phyloP scores from a whole-genome alignment of 495 filamentous ascomycete species.

The Thermothielavioides terrestris region DNA sequence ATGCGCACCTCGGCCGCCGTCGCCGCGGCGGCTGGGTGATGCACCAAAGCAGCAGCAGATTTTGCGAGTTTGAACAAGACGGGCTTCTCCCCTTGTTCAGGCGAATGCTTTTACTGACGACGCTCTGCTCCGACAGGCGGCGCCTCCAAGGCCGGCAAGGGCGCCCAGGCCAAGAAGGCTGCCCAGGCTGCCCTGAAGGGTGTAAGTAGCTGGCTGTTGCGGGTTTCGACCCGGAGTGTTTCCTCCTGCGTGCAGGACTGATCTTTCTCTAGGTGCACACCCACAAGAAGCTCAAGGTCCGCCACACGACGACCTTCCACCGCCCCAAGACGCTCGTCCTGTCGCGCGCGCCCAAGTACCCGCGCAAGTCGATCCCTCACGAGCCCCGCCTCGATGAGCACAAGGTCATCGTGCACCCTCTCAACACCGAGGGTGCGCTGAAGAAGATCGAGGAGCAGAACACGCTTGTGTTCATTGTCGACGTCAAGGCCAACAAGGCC shows the following conservation, averaged over 20 bases:
- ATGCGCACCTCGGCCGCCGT: conserved; percentile 25
- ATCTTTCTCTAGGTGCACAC: conserved; percentile 49
- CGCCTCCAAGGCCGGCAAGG: conserved; percentile 58
- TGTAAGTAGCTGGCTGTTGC: conserved; percentile 46
- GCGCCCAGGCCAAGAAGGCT: conserved; percentile 73
- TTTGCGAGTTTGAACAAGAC: conserved; percentile 47
- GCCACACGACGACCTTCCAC: conserved; percentile 92
- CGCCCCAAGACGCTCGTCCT: conserved; percentile 89
- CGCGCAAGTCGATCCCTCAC: conserved; percentile 86
- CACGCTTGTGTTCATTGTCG: conserved; percentile 97
- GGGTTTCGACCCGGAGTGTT: too few species aligned
- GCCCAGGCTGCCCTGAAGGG: conserved; percentile 90
- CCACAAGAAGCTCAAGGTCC: conserved; percentile 87
- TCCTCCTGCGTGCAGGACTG: too few species aligned
- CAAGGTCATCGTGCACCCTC: conserved; percentile 72
- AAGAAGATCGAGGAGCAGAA: conserved; percentile 99
- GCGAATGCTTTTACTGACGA: conserved; percentile 33
- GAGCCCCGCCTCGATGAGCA: conserved; percentile 84
- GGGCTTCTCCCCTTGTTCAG: conserved; percentile 25
- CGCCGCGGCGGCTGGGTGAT: conserved; percentile 21
- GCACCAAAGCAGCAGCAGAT: conserved; percentile 52
- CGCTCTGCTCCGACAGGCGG: conserved; percentile 27
- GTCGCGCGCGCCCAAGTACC: conserved; percentile 89
- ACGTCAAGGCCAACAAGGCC: conserved; percentile 98
- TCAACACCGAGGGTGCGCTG: conserved; percentile 99